phyloP scores from a whole-genome alignment of 768 basidiomycete genomes.

The Trametes coccinea region DNA sequence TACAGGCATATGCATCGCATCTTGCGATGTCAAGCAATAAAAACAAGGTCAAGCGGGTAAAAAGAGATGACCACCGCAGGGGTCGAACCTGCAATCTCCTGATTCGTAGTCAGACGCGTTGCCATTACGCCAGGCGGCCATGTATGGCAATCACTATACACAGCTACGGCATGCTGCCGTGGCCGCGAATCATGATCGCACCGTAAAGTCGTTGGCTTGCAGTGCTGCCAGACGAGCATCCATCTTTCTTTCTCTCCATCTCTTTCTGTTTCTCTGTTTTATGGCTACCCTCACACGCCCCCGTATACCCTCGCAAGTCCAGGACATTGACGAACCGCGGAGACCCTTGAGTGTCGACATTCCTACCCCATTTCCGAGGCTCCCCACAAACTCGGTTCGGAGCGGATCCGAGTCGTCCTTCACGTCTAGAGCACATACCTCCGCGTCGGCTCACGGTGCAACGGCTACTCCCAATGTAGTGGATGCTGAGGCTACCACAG shows the following conservation, averaged over 20 bases:
- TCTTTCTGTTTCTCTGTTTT: background rate
- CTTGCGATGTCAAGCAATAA: no score
- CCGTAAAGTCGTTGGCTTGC: no score
- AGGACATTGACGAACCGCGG: background rate
- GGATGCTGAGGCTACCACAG: background rate
- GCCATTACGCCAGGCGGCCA: constrained; percentile 1
- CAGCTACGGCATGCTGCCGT: no score
- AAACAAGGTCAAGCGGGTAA: background rate
- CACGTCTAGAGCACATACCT: no score
- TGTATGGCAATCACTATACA: background rate
- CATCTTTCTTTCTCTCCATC: background rate
- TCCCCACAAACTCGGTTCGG: constrained; percentile 3
- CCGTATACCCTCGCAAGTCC: background rate
- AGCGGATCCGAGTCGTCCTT: constrained; percentile 8
- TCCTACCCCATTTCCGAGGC: constrained; percentile 23
- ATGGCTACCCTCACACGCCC: constrained; percentile 23
- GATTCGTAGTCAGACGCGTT: constrained; percentile 40
- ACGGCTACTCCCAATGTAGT: no score
- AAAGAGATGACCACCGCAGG: constrained; percentile 73
- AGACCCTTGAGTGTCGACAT: constrained; percentile 12
- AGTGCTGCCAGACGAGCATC: no score
- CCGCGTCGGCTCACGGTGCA: no score
- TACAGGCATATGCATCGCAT: no score
- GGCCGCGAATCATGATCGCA: no score
- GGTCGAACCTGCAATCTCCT: constrained; percentile 94